A percentile compares a stretch with the other conserved stretches of the same genome.
phyloP scores from a whole-genome alignment of 1,284 basidiomycete genomes.

The Cutaneotrichosporon sp. region DNA sequence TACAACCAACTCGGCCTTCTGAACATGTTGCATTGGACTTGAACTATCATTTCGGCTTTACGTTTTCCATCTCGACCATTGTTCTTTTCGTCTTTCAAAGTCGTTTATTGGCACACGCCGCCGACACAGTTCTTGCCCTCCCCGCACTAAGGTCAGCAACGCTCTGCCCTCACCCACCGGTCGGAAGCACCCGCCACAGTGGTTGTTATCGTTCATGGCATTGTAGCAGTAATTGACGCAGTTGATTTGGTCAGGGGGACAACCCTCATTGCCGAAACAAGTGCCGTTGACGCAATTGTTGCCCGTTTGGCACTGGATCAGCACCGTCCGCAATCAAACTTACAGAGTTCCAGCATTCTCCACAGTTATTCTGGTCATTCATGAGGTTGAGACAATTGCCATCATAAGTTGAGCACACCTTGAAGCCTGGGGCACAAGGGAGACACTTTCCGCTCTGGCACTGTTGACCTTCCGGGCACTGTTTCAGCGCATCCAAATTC shows the following conservation, averaged over 20 bases:
- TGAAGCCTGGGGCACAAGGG: neutral
- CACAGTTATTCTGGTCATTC: neutral
- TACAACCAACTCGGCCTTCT: neutral
- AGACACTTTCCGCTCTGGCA: neutral
- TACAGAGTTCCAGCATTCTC: too few relatives aligned
- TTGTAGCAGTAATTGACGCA: neutral
- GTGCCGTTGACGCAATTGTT: neutral
- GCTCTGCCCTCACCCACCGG: too few relatives aligned
- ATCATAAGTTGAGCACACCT: neutral
- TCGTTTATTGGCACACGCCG: neutral
- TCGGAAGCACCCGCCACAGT: neutral
- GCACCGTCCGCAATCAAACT: too few relatives aligned
- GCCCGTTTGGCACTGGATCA: neutral
- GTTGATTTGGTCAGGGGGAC: neutral
- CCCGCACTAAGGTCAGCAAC: neutral
- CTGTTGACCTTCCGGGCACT: neutral
- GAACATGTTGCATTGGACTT: neutral
- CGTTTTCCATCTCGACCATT: constrained; percentile 1
- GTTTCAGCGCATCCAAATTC: neutral
- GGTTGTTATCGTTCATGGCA: neutral
- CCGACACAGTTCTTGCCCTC: neutral
- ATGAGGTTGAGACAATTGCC: neutral
- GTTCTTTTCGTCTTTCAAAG: neutral
- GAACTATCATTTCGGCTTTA: neutral
- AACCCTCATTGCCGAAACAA: neutral